These are phyloP conservation scores for Rhodamnia argentea DNA, from an alignment of 345 rosid species.

Conservation along the genomic window DNA sequence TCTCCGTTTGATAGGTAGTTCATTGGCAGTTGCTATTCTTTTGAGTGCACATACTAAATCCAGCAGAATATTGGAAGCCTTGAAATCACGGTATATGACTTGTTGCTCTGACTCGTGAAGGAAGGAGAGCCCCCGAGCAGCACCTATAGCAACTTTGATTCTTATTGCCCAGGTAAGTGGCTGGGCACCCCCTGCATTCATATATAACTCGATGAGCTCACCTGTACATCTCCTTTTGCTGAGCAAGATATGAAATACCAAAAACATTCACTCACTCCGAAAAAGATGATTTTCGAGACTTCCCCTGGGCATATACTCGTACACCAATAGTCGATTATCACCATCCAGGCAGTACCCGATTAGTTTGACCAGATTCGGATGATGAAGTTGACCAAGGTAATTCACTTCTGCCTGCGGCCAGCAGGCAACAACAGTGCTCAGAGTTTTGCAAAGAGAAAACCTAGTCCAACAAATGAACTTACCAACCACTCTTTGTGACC, in stretches of 20 bases:
- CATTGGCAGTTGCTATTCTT: not conserved
- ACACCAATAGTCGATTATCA: slow-evolving; percentile 66
- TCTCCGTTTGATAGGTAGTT: not conserved
- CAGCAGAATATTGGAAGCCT: slow-evolving; percentile 68
- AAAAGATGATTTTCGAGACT: slow-evolving; percentile 73
- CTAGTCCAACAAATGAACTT: slow-evolving; percentile 2
- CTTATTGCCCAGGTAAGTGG: slow-evolving; percentile 64
- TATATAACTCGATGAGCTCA: not conserved
- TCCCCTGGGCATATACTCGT: slow-evolving; percentile 73
- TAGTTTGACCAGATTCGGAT: slow-evolving; percentile 69
- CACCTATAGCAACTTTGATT: slow-evolving; percentile 55
- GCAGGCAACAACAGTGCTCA: not conserved
- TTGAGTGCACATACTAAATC: slow-evolving; percentile 40
- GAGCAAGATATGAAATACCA: not conserved
- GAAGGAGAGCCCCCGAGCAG: slow-evolving; percentile 73
- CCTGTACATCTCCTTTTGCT: not conserved
- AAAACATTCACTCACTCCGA: slow-evolving; percentile 33
- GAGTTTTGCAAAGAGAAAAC: not conserved
- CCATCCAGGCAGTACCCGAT: slow-evolving; percentile 65
- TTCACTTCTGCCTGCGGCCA: slow-evolving; percentile 56
- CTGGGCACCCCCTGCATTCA: slow-evolving; percentile 29
- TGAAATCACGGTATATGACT: slow-evolving; percentile 80
- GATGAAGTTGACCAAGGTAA: slow-evolving; percentile 66
- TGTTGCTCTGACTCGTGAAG: slow-evolving; percentile 56
- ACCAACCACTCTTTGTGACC: slow-evolving; percentile 97